Base-by-base conservation (phyloP, 768 basidiomycete genomes). In the Trametes elegans region DNA sequence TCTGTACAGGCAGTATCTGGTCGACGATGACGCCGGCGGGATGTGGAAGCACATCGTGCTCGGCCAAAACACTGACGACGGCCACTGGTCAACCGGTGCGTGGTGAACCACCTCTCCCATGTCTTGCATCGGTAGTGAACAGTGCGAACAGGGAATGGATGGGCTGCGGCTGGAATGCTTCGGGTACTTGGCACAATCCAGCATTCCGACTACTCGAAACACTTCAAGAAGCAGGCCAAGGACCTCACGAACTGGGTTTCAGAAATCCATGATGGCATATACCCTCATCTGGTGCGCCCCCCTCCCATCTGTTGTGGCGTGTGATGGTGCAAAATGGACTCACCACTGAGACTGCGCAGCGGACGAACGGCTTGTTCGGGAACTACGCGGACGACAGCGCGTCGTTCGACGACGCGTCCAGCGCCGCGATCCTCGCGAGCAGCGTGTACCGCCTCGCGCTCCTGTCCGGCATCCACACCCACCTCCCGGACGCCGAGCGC, bases 131-230 rank as follows among this genome's bases (percentile, higher is more conserved):
- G 13, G 34, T 7, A 9, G 34, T 49, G 28, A 28, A 7, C 9
- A 3, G 11, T 13, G 4, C 21, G 7, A 16, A 36, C 44, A 88
- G 92, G 92, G 0, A 93, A 94, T 53, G 93, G 75, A 3, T 96
- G 93, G 93, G 93, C 88, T 0, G 90, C 90, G 0, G 87, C 84
- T 16, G 93, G 93, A 1, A 93, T 93, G 79, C 73, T 90, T 9
- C 84, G 93, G 6, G 93, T 94, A 3, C 74, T 88, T 0, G 84
- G 80, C 2, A 93, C 90, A 1, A 85, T 93, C 53, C 74, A 80
- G 59, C 71, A 80, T 28, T 88, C 88, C 0, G 70, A 77, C 44
- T 90, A 74, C 57, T 72, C 78, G 1, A 71, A 71, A 27, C 64
- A 69, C 7, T 68, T 90, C 55, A 64, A 74, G 46, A 70, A 64